A percentile compares a stretch with the other conserved stretches of the same genome.
These are phyloP conservation scores for Mortierella hygrophila DNA, from an alignment of 192 early-diverging fungal species.

Conservation along the genomic window DNA sequence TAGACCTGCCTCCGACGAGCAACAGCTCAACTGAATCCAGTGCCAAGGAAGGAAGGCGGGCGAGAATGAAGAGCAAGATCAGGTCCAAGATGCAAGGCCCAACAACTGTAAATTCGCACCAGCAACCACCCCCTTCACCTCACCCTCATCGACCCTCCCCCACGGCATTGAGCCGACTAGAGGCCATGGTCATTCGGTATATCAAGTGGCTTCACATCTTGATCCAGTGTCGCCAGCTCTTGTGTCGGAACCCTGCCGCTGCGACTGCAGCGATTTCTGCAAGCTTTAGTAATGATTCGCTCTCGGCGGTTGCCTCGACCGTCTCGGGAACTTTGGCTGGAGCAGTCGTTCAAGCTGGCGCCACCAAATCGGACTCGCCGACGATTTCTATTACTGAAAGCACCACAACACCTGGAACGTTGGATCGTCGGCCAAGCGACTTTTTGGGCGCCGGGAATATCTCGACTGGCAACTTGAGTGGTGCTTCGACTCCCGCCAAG, in stretches of 20 bases:
- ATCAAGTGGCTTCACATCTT: slow-evolving; percentile 53
- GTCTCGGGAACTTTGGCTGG: slow-evolving; percentile 4
- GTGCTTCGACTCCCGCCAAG: slow-evolving; percentile 16
- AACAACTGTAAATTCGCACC: not conserved
- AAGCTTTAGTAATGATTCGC: not conserved
- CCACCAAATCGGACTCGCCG: slow-evolving; percentile 2
- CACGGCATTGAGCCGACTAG: slow-evolving; percentile 5
- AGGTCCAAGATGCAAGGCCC: slow-evolving; percentile 16
- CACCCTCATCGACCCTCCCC: slow-evolving; percentile 3
- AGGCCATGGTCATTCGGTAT: slow-evolving; percentile 52
- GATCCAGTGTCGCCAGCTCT: slow-evolving; percentile 44
- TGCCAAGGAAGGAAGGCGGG: slow-evolving; percentile 3
- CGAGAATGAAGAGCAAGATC: slow-evolving; percentile 21
- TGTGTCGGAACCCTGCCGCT: slow-evolving; percentile 20
- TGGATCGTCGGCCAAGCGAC: slow-evolving; percentile 33
- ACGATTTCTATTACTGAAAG: slow-evolving; percentile 14
- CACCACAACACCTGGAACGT: not conserved
- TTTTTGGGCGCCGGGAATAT: not conserved
- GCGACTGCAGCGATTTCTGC: not conserved
- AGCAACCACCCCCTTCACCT: not conserved
- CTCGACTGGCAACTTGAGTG: not conserved
- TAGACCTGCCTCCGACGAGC: not conserved
- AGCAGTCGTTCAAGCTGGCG: not conserved
- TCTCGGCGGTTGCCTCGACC: not conserved
- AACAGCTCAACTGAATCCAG: slow-evolving; percentile 10